A percentile compares a stretch with the other conserved stretches of the same genome.
Conservation (phyloP, 2,329 filamentous ascomycete species). For the Geosmithia flava region DNA sequence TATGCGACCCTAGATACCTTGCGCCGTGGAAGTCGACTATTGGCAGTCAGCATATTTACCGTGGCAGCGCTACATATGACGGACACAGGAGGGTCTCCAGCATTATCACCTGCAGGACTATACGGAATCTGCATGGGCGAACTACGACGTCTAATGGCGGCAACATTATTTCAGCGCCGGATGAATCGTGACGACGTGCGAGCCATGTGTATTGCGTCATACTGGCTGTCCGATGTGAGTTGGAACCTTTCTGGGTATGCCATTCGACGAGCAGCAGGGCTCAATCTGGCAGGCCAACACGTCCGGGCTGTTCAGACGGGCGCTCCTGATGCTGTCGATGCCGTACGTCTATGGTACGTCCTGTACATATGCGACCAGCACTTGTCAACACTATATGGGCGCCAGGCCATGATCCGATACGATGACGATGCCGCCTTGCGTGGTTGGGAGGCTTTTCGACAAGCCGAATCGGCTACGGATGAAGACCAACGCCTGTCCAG, state of each 20-base stretch:
- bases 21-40: slow-evolving; percentile 38
- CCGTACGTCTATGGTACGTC: slow-evolving; percentile 47
- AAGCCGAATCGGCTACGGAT: slow-evolving; percentile 31
- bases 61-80: slow-evolving; percentile 41
- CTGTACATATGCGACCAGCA: slow-evolving; percentile 50
- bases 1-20: slow-evolving; percentile 37
- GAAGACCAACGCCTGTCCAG: slow-evolving; percentile 44
- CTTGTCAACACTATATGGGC: slow-evolving; percentile 46
- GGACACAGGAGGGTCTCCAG: slow-evolving; percentile 14
- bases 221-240: slow-evolving; percentile 50
- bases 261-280: slow-evolving; percentile 33
- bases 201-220: slow-evolving; percentile 46
- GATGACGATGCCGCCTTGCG: slow-evolving; percentile 46
- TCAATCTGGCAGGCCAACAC: slow-evolving; percentile 29
- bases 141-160: slow-evolving; percentile 39
- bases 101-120: slow-evolving; percentile 14
- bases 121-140: slow-evolving; percentile 41
- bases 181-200: slow-evolving; percentile 37
- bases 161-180: slow-evolving; percentile 20
- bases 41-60: slow-evolving; percentile 42
- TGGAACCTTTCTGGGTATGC: slow-evolving; percentile 48
- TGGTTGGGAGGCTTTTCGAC: slow-evolving; percentile 42
- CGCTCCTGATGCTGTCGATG: slow-evolving; percentile 33
- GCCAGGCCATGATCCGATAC: slow-evolving; percentile 44
- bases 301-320: slow-evolving; percentile 21